Conservation (phyloP, 495 filamentous ascomycete genomes). For the Hypoxylon fragiforme region DNA sequence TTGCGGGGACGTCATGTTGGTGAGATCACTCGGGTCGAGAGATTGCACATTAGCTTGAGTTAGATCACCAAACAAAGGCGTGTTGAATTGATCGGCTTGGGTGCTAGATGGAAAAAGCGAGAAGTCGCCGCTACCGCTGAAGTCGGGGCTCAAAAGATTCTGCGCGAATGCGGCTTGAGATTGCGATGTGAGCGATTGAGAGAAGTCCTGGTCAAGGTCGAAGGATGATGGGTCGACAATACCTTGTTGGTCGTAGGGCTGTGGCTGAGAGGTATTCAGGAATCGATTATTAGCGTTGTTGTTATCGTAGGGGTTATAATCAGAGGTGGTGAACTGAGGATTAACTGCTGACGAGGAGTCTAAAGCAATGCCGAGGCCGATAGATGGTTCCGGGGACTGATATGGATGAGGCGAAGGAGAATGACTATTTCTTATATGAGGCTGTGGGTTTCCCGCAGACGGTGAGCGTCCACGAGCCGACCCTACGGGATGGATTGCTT, state of each 20-base stretch:
- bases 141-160: constrained; percentile 45
- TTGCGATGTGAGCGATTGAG: constrained; percentile 42
- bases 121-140: constrained; percentile 53
- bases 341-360: constrained; percentile 46
- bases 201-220: constrained; percentile 46
- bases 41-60: constrained; percentile 58
- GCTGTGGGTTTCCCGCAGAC: constrained; percentile 49
- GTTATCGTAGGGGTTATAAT: constrained; percentile 41
- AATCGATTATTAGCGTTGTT: constrained; percentile 40
- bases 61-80: constrained; percentile 53
- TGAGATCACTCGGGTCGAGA: constrained; percentile 59
- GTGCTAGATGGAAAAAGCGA: constrained; percentile 52
- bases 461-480: constrained; percentile 52
- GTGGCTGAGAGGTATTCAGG: constrained; percentile 46
- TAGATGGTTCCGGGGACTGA: constrained; percentile 47
- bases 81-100: constrained; percentile 48
- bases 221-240: constrained; percentile 41
- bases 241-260: constrained; percentile 41
- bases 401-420: constrained; percentile 54
- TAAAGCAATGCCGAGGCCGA: constrained; percentile 52
- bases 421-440: constrained; percentile 56
- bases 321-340: constrained; percentile 39
- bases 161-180: constrained; percentile 41
- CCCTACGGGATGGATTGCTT: constrained; percentile 39
- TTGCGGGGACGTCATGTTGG: constrained; percentile 71